These are phyloP conservation scores for Stephania yunnanensis DNA, from an alignment of 164 flowering plant species.

Conservation along the genomic window DNA sequence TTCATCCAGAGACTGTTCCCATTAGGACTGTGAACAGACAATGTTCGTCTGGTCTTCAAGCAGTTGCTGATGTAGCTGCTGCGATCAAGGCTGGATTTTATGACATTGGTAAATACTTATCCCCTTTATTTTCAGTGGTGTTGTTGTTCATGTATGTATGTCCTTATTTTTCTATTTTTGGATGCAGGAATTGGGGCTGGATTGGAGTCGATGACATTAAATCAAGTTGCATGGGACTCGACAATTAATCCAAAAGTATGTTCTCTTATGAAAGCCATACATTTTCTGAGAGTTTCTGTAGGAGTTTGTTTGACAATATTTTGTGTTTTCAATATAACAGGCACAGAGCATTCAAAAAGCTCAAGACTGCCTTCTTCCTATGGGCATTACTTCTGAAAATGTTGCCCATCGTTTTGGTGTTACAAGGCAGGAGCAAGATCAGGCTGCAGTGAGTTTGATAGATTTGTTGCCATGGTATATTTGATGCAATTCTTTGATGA, in stretches of 20 bases:
- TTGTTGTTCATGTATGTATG: neutral
- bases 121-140: neutral
- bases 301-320: neutral
- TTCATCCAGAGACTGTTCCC: constrained; percentile 74
- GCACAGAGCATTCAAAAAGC: constrained; percentile 56
- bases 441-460: constrained; percentile 80
- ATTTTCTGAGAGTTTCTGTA: neutral
- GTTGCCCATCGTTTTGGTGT: constrained; percentile 94
- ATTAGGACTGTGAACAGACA: constrained; percentile 92
- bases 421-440: constrained; percentile 87
- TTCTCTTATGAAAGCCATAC: neutral
- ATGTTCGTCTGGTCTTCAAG: constrained; percentile 99
- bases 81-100: constrained; percentile 95
- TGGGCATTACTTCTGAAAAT: constrained; percentile 98
- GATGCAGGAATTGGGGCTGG: constrained; percentile 92
- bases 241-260: constrained; percentile 74
- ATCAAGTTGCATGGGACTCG: constrained; percentile 67
- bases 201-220: constrained; percentile 79
- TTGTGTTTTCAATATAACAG: constrained; percentile 29
- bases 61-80: constrained; percentile 99
- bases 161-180: constrained; percentile 1
- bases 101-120: constrained; percentile 62
- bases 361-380: constrained; percentile 90
- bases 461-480: neutral
- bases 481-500: neutral